Base-by-base conservation (phyloP, 148 eudicot genomes). In the Pharnaceum exiguum region DNA sequence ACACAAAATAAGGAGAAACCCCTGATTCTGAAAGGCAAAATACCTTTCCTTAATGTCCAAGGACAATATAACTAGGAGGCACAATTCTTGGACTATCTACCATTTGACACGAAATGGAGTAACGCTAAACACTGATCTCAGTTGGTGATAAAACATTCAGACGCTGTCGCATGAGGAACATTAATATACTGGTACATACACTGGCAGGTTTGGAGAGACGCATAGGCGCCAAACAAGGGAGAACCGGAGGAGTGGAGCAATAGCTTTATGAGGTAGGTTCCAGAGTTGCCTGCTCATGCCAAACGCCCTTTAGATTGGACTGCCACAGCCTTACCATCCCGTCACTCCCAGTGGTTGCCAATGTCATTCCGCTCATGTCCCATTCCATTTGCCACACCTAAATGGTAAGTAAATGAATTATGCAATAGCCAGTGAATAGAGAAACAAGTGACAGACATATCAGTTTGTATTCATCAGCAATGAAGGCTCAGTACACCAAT, bases 351-450 rank as follows among this genome's bases (percentile, higher is more conserved):
- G 87, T 79, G 35, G 86, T 81, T 13, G 99, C 99, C 44, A 93
- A 62, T 51, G 96, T 93, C 99, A 93, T 93, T 55, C 99, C 99
- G 36, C 99, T 93, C 90, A 93, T 83, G 65, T 93, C 99, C 99
- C 99, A 93, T 68, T 85, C 99, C 96, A 85, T 85, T 72, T 93
- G 80, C 89, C 96, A 88, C 15, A 86, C 95, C 99, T 93, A 71
- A 25, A 17, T 33, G n/a, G n/a, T 32, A 50, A 13, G 21, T 44
- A 60, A 51, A 50, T 39, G 8, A 57, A 33, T 13, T 23, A 6
- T 30, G 31, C 30, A 5, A 15, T 16, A 50, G 16, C 27, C 15
- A 25, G 35, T 4, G 24, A 23, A 17, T 30, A 1, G 9, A 2
- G 10, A 10, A 35, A 50, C 27, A 15, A 55, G 10, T 21, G 26